Percentiles rank a stretch among this genome's conserved stretches.
These are phyloP conservation scores for Adiantum capillusveneris DNA, from an alignment of 75 land plant genomes.

Conservation along the genomic window DNA sequence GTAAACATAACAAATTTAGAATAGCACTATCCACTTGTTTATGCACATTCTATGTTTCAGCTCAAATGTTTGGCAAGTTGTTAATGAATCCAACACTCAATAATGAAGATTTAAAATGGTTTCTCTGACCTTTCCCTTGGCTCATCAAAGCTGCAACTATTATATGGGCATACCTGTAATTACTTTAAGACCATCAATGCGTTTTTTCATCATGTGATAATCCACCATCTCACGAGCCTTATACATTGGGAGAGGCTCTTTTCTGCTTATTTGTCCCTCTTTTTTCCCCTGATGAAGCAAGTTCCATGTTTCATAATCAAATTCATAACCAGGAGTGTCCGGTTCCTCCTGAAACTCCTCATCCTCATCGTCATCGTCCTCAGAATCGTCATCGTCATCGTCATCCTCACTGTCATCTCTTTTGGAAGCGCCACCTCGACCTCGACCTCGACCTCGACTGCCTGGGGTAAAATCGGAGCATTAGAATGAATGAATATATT, in stretches of 20 bases:
- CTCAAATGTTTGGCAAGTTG: too few relatives aligned
- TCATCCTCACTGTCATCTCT: not conserved
- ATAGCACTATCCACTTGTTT: too few relatives aligned
- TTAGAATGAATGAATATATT: too few relatives aligned
- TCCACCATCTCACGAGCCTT: slow-evolving; percentile 2
- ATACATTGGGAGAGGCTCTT: slow-evolving; percentile 2
- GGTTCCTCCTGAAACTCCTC: not conserved
- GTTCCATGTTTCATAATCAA: slow-evolving; percentile 4
- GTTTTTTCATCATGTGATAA: slow-evolving; percentile 1
- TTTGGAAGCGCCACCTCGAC: not conserved
- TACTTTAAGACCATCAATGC: not conserved
- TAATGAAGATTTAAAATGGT: too few relatives aligned
- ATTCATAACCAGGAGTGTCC: not conserved
- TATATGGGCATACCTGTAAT: not conserved
- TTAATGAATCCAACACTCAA: too few relatives aligned
- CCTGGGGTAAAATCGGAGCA: too few relatives aligned
- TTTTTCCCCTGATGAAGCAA: not conserved
- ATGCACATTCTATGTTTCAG: too few relatives aligned
- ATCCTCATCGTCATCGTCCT: not conserved
- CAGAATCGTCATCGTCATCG: not conserved
- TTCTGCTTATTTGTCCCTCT: not conserved
- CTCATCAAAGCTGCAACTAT: not conserved
- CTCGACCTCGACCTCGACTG: too few relatives aligned
- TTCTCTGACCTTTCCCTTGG: too few relatives aligned
- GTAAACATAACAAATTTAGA: too few relatives aligned